These are phyloP conservation scores for Crepidotus variabilis DNA, from an alignment of 768 basidiomycete species.

Conservation along the genomic window DNA sequence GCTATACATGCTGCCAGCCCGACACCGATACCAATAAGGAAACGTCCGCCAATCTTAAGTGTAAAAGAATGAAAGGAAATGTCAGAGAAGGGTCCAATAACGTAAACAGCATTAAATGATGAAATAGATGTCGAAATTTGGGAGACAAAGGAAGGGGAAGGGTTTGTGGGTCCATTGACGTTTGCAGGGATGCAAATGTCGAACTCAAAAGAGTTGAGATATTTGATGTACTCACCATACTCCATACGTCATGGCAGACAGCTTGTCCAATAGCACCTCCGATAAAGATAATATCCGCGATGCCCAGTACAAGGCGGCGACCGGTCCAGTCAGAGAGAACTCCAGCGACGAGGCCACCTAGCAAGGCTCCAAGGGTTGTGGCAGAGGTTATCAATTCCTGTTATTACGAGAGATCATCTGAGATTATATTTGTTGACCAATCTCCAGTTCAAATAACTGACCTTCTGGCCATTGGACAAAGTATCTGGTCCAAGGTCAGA, in stretches of 20 bases:
- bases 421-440: background rate
- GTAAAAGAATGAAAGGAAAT: background rate
- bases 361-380: constrained; percentile 72
- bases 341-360: constrained; percentile 72
- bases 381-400: constrained; percentile 80
- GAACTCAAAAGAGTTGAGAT: too few relatives aligned
- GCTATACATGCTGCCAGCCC: constrained; percentile 76
- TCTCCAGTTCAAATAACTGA: constrained; percentile 14
- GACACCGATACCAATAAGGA: constrained; percentile 72
- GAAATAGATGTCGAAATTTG: background rate
- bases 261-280: constrained; percentile 71
- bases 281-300: constrained; percentile 73
- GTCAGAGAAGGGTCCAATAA: constrained; percentile 2
- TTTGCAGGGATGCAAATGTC: background rate
- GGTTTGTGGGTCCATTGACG: background rate
- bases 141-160: background rate
- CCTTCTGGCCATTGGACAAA: constrained; percentile 65
- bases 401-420: background rate
- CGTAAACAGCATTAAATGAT: constrained; percentile 4
- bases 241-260: constrained; percentile 63
- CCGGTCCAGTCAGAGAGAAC: constrained; percentile 70
- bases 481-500: constrained; percentile 55
- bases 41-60: constrained; percentile 60
- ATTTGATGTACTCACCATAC: constrained; percentile 45
- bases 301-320: constrained; percentile 56